Evolutionary conservation across 202 grass and related monocot genomes (phyloP), one percentile per base, ranked within the genome.

Genomic region (Musa balbisiana): DNA sequence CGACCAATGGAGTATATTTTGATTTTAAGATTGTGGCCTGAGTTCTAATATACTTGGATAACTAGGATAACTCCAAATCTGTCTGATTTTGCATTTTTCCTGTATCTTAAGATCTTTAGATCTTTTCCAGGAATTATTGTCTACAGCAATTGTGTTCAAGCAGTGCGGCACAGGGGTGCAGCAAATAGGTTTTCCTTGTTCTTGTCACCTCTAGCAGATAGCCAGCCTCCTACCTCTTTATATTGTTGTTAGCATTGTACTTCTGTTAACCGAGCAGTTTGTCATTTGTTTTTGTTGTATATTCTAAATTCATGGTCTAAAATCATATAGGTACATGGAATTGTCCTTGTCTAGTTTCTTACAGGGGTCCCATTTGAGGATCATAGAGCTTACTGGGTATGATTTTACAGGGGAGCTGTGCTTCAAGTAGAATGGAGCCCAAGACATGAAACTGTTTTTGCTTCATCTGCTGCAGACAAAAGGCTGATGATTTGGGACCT

Each of bases 401-500:
- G 5, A 43, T 83, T 64, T 43, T 80, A 66, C 27, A 98, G 95
- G 72, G 88, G 79, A 63, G 87, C 93, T 53, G 95, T 88, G 25
- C 74, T 94, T 82, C 95, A 99, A 89, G 91, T 99, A 78, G 95
- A 99, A 65, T 99, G 95, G 95, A 99, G 88, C 75, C 95, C 95
- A 23, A 91, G 83, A 52, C 26, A 92, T 81, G 91, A 93, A 78
- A 94, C 95, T 71, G 72, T 94, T 59, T 82, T 99, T 69, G 91
- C 87, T 64, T 99, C 95, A 26, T 87, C 84, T 82, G 83, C 86
- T 10, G 91, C 91, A 73, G 91, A 99, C 64, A 99, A 84, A 74
- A 89, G 89, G 53, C 77, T 99, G 53, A 99, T 89, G 60, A 69
- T 94, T 82, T 99, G 91, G 91, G 95, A 99, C 50, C 54, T 94